Percentiles rank a stretch among this genome's conserved stretches.
phyloP scores from a whole-genome alignment of 2,329 filamentous ascomycete species.

The Aspergillus sp. region DNA sequence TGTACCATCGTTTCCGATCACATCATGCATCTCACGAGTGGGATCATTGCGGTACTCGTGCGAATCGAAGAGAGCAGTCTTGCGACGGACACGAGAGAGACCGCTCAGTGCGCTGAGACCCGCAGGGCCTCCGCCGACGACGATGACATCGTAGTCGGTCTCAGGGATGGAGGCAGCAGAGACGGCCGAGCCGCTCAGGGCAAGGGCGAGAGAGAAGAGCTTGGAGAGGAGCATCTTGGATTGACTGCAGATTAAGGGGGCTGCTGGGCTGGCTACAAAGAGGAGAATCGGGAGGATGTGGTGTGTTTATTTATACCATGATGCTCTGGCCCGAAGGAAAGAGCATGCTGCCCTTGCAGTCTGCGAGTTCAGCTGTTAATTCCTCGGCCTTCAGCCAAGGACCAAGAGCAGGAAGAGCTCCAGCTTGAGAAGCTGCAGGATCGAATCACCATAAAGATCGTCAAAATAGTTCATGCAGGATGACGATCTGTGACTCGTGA shows the following conservation, averaged over 20 bases:
- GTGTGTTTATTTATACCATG: background rate
- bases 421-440: constrained; percentile 5
- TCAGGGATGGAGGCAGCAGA: constrained; percentile 25
- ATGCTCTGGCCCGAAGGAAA: background rate
- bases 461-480: constrained; percentile 13
- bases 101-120: constrained; percentile 57
- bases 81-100: constrained; percentile 59
- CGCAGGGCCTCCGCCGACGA: constrained; percentile 59
- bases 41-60: constrained; percentile 58
- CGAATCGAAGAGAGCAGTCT: constrained; percentile 58
- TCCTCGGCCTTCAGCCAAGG: background rate
- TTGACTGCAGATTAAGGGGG: background rate
- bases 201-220: constrained; percentile 25
- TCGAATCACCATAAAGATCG: constrained; percentile 2
- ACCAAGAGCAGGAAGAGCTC: background rate
- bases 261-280: background rate
- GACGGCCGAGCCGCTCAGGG: constrained; percentile 20
- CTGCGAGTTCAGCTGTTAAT: no score
- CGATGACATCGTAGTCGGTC: constrained; percentile 54
- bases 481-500: background rate
- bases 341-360: no score
- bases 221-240: constrained; percentile 20
- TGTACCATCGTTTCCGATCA: constrained; percentile 59
- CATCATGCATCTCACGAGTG: constrained; percentile 62
- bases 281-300: background rate